A percentile compares a stretch with the other conserved stretches of the same genome.
Conservation (phyloP, 2,329 filamentous ascomycete genomes). For the Mariannaea elegans region DNA sequence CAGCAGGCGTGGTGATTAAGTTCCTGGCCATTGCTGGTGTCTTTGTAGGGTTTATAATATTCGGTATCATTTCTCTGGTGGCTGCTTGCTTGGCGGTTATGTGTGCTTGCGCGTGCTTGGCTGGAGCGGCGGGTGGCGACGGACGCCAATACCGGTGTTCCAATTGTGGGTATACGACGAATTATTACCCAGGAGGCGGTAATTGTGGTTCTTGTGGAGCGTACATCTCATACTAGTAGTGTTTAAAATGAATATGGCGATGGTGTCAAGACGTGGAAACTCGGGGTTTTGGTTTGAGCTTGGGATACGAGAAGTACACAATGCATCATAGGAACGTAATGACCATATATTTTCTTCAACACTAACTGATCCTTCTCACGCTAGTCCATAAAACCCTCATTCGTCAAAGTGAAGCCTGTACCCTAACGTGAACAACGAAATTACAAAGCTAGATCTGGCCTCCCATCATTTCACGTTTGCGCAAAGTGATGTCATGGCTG, state of each 20-base stretch:
- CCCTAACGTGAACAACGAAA: background rate
- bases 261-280: background rate
- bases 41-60: conserved; percentile 24
- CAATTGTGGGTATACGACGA: conserved; percentile 12
- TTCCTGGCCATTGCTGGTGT: conserved; percentile 27
- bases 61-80: conserved; percentile 21
- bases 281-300: too few species aligned
- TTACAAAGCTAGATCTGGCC: background rate
- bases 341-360: background rate
- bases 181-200: background rate
- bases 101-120: conserved; percentile 27
- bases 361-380: background rate
- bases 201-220: background rate
- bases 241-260: background rate
- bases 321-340: background rate
- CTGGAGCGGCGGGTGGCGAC: conserved; percentile 2
- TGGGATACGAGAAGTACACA: too few species aligned
- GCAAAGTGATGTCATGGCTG: conserved; percentile 6
- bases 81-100: conserved; percentile 18
- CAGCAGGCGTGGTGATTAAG: conserved; percentile 25
- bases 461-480: background rate
- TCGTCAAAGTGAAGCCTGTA: background rate
- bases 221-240: background rate
- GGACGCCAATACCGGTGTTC: conserved; percentile 3
- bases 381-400: background rate